phyloP scores from a whole-genome alignment of 2,329 filamentous ascomycete genomes.

The Monosporascus sp. region DNA sequence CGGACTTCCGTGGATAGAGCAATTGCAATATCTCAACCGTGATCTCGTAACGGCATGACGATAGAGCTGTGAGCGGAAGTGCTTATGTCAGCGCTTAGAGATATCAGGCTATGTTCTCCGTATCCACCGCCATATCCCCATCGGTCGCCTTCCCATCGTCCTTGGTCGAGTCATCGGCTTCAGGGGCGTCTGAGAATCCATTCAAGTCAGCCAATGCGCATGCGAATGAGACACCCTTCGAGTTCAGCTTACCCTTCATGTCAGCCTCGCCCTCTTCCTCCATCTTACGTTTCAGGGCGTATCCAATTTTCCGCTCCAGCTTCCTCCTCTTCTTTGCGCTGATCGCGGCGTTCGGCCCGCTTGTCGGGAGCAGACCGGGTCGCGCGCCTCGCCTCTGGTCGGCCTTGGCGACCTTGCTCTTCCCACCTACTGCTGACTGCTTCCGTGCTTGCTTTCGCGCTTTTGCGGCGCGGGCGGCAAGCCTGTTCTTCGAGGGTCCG shows the following conservation, averaged over 20 bases:
- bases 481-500: slow-evolving; percentile 48
- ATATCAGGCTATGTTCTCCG: slow-evolving; percentile 18
- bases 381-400: slow-evolving; percentile 43
- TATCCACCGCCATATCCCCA: slow-evolving; percentile 17
- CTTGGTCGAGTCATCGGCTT: slow-evolving; percentile 2
- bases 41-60: too few relatives aligned
- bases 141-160: slow-evolving; percentile 1
- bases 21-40: too few relatives aligned
- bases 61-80: not conserved
- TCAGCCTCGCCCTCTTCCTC: slow-evolving; percentile 27
- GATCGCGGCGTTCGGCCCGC: slow-evolving; percentile 45
- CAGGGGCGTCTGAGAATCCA: slow-evolving; percentile 6
- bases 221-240: not conserved
- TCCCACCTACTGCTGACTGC: slow-evolving; percentile 24
- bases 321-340: slow-evolving; percentile 54
- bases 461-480: slow-evolving; percentile 40
- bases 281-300: slow-evolving; percentile 39
- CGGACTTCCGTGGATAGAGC: too few relatives aligned
- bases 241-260: slow-evolving; percentile 23
- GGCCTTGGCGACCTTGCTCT: slow-evolving; percentile 19
- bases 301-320: slow-evolving; percentile 47
- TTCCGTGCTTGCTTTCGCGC: slow-evolving; percentile 40
- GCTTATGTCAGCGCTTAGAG: not conserved
- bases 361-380: slow-evolving; percentile 48
- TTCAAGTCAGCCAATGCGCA: not conserved